phyloP scores from a whole-genome alignment of 805 yeast species.

The Kazachstania bromeliacearum region DNA sequence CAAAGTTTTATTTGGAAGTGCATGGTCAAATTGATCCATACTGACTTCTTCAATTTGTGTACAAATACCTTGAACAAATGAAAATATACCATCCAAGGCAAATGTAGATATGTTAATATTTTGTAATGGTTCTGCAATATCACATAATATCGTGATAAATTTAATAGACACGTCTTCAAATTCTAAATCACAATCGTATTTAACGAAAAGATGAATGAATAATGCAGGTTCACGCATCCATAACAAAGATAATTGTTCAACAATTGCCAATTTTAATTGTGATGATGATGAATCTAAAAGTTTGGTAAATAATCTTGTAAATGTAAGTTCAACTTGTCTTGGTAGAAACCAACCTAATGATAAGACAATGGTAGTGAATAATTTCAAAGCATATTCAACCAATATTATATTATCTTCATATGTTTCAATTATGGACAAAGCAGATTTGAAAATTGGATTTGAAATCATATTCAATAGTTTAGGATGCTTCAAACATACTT shows the following conservation, averaged over 20 bases:
- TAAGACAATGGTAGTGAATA: slow-evolving; percentile 62
- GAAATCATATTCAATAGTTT: slow-evolving; percentile 58
- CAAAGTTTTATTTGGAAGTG: slow-evolving; percentile 17
- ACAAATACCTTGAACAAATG: slow-evolving; percentile 54
- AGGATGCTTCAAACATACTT: slow-evolving; percentile 47
- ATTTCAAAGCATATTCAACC: slow-evolving; percentile 63
- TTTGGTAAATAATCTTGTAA: slow-evolving; percentile 51
- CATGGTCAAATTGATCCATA: slow-evolving; percentile 17
- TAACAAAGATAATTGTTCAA: slow-evolving; percentile 72
- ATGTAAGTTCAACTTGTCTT: slow-evolving; percentile 70
- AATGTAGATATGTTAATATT: slow-evolving; percentile 84
- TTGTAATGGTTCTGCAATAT: slow-evolving; percentile 65
- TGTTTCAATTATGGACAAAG: slow-evolving; percentile 63
- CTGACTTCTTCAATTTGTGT: slow-evolving; percentile 31
- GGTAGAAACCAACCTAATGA: slow-evolving; percentile 58
- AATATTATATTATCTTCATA: slow-evolving; percentile 59
- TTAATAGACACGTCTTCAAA: slow-evolving; percentile 65
- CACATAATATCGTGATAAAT: slow-evolving; percentile 59
- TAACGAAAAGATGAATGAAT: slow-evolving; percentile 66
- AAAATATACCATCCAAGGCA: slow-evolving; percentile 77
- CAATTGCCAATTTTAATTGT: slow-evolving; percentile 61
- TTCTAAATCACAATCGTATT: slow-evolving; percentile 86
- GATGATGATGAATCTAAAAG: background rate
- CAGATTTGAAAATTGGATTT: slow-evolving; percentile 73
- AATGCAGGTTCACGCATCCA: slow-evolving; percentile 76